Conservation (phyloP, 129 eudicot genomes). For the Saussurea involucrata region DNA sequence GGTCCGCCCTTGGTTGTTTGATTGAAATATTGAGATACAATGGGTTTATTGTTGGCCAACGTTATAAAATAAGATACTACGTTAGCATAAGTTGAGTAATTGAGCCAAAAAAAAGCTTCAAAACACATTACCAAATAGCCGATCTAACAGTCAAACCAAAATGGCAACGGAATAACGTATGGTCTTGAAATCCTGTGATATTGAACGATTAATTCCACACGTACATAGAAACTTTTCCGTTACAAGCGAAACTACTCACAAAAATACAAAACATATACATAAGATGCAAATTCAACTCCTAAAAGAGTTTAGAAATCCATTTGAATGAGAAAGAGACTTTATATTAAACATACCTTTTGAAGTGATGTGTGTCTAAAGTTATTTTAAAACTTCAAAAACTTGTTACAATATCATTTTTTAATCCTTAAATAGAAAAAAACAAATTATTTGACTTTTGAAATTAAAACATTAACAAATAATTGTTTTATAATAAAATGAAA, state of each 20-base stretch:
- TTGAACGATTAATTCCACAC: background rate
- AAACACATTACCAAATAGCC: background rate
- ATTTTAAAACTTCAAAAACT: background rate
- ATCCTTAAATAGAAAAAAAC: background rate
- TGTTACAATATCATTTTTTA: background rate
- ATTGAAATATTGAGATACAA: background rate
- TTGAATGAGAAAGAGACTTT: background rate
- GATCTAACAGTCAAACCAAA: background rate
- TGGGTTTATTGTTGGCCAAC: background rate
- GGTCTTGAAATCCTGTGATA: background rate
- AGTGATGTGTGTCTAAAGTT: background rate
- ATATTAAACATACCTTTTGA: background rate
- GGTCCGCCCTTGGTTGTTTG: background rate
- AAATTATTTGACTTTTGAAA: too few species aligned
- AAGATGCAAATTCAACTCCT: background rate
- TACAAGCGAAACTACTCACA: background rate
- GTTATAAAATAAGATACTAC: background rate
- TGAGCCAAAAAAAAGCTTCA: background rate
- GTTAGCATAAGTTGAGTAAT: background rate
- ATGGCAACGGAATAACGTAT: background rate
- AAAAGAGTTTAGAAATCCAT: background rate
- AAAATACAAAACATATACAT: background rate
- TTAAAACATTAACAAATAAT: too few species aligned
- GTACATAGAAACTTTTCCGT: background rate
- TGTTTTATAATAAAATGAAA: too few species aligned